A percentile compares a stretch with the other conserved stretches of the same genome.
phyloP scores from a whole-genome alignment of 768 basidiomycete genomes.

The Lactarius pseudohatsudake region DNA sequence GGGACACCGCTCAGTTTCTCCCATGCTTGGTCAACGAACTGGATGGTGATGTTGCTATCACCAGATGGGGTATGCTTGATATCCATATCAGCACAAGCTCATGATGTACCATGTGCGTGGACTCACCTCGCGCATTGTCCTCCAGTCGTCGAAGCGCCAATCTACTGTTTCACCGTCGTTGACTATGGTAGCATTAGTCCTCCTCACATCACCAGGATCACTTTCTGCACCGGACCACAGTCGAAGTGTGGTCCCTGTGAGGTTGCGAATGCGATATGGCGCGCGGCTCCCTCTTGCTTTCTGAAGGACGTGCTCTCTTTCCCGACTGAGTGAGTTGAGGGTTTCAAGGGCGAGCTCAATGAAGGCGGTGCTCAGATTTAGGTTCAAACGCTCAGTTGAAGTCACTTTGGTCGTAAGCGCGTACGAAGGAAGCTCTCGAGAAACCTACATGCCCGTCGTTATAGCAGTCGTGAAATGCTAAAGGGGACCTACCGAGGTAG shows the following conservation, averaged over 20 bases:
- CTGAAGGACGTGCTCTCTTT: constrained; percentile 68
- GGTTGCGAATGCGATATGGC: constrained; percentile 89
- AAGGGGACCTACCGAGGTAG: constrained; percentile 52
- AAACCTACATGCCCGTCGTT: constrained; percentile 43
- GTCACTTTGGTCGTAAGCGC: constrained; percentile 60
- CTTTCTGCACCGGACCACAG: constrained; percentile 84
- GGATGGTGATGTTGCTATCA: constrained; percentile 85
- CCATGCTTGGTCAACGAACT: constrained; percentile 84
- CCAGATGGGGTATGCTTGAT: constrained; percentile 50
- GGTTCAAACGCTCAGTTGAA: constrained; percentile 81
- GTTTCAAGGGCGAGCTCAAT: constrained; percentile 80
- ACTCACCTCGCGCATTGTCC: constrained; percentile 84
- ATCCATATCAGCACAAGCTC: constrained; percentile 5
- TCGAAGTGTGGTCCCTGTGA: constrained; percentile 81
- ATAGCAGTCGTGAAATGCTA: background rate
- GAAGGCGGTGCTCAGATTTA: constrained; percentile 90
- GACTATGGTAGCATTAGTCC: constrained; percentile 57
- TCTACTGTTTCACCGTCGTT: constrained; percentile 76
- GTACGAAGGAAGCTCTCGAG: constrained; percentile 49
- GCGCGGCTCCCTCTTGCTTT: constrained; percentile 86
- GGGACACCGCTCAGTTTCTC: constrained; percentile 85
- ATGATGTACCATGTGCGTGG: background rate
- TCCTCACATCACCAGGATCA: constrained; percentile 42
- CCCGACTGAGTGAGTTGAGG: constrained; percentile 68
- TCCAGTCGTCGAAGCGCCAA: constrained; percentile 98